phyloP scores from a whole-genome alignment of 495 filamentous ascomycete genomes.

The Glarea lozoyensis region DNA sequence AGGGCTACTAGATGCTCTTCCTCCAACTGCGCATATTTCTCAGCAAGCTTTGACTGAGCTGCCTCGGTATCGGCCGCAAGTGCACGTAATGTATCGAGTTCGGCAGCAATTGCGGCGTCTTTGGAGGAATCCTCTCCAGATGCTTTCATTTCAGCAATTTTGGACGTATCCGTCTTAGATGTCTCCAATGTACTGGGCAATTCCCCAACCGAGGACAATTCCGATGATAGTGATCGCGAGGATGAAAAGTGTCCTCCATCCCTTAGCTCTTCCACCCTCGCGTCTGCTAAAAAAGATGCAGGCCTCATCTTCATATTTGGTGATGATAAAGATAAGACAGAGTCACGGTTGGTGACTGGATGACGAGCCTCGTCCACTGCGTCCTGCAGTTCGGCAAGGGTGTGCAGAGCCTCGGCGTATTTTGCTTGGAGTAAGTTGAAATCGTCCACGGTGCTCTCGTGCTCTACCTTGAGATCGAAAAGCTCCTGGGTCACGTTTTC shows the following conservation, averaged over 20 bases:
- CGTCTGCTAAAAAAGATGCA: constrained; percentile 87
- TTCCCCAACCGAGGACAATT: constrained; percentile 86
- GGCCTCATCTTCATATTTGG: constrained; percentile 54
- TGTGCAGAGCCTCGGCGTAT: constrained; percentile 80
- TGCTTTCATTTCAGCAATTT: constrained; percentile 16
- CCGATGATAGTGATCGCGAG: constrained; percentile 89
- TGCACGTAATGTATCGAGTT: constrained; percentile 62
- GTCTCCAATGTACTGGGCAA: constrained; percentile 58
- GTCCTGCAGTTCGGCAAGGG: constrained; percentile 77
- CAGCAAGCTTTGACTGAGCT: constrained; percentile 57
- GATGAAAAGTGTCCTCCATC: constrained; percentile 73
- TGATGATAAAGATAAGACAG: constrained; percentile 44
- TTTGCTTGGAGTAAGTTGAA: constrained; percentile 77
- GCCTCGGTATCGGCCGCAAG: constrained; percentile 70
- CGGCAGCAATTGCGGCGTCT: constrained; percentile 38
- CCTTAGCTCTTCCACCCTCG: constrained; percentile 64
- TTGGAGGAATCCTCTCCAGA: constrained; percentile 7
- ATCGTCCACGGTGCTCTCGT: constrained; percentile 74
- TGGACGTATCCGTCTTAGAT: constrained; percentile 44
- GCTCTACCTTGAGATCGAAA: constrained; percentile 79
- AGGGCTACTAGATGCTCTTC: constrained; percentile 72
- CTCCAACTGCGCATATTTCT: constrained; percentile 75
- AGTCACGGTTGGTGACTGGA: constrained; percentile 43
- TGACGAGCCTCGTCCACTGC: constrained; percentile 76
- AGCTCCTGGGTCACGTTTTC: constrained; percentile 90